Percentiles rank a stretch among this genome's conserved stretches.
Conservation (phyloP, 164 flowering plant genomes). For the Kingdonia uniflora region DNA sequence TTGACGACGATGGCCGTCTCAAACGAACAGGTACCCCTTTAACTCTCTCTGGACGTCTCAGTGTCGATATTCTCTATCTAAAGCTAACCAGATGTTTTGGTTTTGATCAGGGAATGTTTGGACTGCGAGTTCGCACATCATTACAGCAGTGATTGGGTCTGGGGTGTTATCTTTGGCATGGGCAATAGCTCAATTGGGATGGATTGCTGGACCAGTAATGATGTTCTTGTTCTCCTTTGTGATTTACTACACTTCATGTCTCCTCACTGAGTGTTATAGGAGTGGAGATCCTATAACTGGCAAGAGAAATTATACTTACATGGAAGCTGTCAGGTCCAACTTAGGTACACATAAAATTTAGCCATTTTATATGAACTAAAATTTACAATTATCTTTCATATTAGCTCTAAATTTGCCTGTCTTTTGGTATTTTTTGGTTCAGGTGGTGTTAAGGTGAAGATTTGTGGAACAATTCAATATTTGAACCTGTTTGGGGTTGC, state of each 20-base stretch:
- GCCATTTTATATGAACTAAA: not conserved
- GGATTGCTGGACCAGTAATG: slow-evolving; percentile 56
- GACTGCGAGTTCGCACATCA: slow-evolving; percentile 59
- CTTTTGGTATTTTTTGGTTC: no score
- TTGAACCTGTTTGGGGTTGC: slow-evolving; percentile 34
- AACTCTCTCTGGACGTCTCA: no score
- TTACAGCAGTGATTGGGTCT: slow-evolving; percentile 60
- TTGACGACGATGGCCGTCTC: slow-evolving; percentile 44
- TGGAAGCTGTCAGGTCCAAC: slow-evolving; percentile 46
- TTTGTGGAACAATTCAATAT: slow-evolving; percentile 38
- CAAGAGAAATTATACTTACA: slow-evolving; percentile 50
- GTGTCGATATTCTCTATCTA: no score
- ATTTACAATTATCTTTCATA: not conserved
- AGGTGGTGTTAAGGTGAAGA: slow-evolving; percentile 37
- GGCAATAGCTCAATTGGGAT: slow-evolving; percentile 58
- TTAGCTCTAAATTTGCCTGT: no score
- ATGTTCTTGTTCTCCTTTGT: slow-evolving; percentile 46
- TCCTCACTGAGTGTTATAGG: slow-evolving; percentile 48
- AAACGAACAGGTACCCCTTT: no score
- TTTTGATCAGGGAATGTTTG: slow-evolving; percentile 48
- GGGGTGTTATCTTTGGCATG: slow-evolving; percentile 56
- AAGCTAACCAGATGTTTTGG: no score
- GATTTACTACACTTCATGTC: slow-evolving; percentile 35
- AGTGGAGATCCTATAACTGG: slow-evolving; percentile 38
- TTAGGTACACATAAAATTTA: slow-evolving; percentile 27